Evolutionary conservation across 2,329 filamentous ascomycete genomes (phyloP), one percentile per base, ranked within the genome.

Genomic region (Colletotrichum salicis): DNA sequence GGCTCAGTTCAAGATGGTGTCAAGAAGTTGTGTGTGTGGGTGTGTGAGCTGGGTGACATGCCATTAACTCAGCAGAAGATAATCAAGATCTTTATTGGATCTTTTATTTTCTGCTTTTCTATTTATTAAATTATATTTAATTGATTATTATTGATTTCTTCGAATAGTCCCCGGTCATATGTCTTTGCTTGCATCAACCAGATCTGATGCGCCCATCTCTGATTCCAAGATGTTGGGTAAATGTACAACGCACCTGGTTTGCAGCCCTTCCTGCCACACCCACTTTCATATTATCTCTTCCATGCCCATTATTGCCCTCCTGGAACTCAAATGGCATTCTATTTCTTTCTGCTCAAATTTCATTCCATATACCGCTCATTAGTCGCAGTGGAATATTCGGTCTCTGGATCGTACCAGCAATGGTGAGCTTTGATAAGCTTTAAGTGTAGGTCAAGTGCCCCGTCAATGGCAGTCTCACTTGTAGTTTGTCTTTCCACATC

Each of bases 181-280:
- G 19, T 60, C 6, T 29, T 10, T 19, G n/a, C 22, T 48, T 63
- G 51, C 37, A 37, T 62, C 64, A 71, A 31, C 52, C 51, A 62
- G 64, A 66, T 68, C 51, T 64, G 52, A 68, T 55, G 58, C 64
- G 52, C 24, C 63, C 59, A 64, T 60, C 13, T 27, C 19, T n/a
- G 35, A n/a, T 63, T 15, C 59, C 59, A 22, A 48, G 63, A 60
- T 51, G 59, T 56, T 68, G 69, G 68, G 58, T 64, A 31, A 59
- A 15, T 33, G 13, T 24, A n/a, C 55, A 29, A 19, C 15, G 33
- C 31, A 48, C 35, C 56, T 24, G 27, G 37, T 64, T 61, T 62
- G 67, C 58, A 71, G 52, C 64, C 22, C 24, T 11, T 8, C 1
- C 37, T 29, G 24, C n/a, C 35, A 48, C 58, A 29, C 58, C 22